phyloP scores from a whole-genome alignment of 1,284 basidiomycete genomes.

The Apiotrichum brassicae region DNA sequence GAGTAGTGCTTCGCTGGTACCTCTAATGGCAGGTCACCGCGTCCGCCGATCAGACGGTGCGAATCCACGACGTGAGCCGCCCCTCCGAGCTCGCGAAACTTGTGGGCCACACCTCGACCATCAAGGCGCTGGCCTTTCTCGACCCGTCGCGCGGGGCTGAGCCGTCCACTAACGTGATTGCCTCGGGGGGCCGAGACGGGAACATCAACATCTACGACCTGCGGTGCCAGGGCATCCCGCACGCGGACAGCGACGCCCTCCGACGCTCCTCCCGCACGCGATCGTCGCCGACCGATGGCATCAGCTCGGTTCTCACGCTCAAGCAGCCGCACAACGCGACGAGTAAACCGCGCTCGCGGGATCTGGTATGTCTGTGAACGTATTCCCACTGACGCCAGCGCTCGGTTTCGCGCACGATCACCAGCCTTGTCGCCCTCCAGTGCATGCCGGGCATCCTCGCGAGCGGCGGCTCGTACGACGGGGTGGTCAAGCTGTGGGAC shows the following conservation, averaged over 20 bases:
- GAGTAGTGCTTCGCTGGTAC: slow-evolving; percentile 13
- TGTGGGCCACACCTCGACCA: slow-evolving; percentile 41
- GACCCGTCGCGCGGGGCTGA: slow-evolving; percentile 26
- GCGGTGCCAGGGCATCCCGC: slow-evolving; percentile 26
- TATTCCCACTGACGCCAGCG: slow-evolving; percentile 22
- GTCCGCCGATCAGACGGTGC: slow-evolving; percentile 41
- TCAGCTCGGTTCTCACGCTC: slow-evolving; percentile 11
- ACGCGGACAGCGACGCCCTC: not conserved
- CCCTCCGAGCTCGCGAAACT: slow-evolving; percentile 31
- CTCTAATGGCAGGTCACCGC: slow-evolving; percentile 40
- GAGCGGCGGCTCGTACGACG: slow-evolving; percentile 44
- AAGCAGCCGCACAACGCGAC: slow-evolving; percentile 13
- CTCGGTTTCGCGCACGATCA: slow-evolving; percentile 39
- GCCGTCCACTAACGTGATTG: slow-evolving; percentile 27
- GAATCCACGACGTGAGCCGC: slow-evolving; percentile 33
- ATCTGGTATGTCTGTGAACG: slow-evolving; percentile 1
- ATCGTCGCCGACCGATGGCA: not conserved
- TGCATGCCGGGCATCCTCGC: slow-evolving; percentile 40
- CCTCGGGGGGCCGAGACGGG: slow-evolving; percentile 44
- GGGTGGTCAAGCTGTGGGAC: slow-evolving; percentile 47
- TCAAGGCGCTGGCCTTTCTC: slow-evolving; percentile 40
- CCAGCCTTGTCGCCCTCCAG: slow-evolving; percentile 41
- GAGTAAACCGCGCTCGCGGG: not conserved
- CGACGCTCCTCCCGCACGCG: slow-evolving; percentile 4
- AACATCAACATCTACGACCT: slow-evolving; percentile 47